Conservation (phyloP, 306 rosid species). For the Cucumis melo region DNA sequence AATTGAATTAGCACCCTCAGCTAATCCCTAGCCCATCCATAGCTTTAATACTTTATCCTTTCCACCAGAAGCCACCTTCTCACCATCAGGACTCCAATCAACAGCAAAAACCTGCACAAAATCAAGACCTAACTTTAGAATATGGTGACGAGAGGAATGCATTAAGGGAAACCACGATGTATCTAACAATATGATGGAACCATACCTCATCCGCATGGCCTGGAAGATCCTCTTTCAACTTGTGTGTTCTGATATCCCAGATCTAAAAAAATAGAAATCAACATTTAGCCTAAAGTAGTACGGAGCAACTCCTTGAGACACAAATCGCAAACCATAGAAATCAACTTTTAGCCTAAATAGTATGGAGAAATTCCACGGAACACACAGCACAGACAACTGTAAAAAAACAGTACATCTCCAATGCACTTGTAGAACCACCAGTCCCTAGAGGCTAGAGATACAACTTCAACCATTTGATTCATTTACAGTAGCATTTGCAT, state of each 20-base stretch:
- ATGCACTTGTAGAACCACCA: neutral
- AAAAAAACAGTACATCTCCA: neutral
- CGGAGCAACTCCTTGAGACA: neutral
- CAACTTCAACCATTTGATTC: neutral
- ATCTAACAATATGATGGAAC: neutral
- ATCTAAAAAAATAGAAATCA: conserved; percentile 28
- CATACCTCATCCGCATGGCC: conserved; percentile 93
- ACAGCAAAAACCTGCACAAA: conserved; percentile 63
- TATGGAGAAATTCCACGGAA: no score
- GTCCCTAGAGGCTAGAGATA: neutral
- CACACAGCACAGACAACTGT: neutral
- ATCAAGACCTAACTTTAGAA: conserved; percentile 7
- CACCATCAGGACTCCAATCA: conserved; percentile 98
- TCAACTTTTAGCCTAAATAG: no score
- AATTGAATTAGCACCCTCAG: neutral
- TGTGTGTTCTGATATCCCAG: conserved; percentile 77
- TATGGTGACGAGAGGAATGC: neutral
- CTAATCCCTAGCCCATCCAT: conserved; percentile 66
- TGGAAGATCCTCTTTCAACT: conserved; percentile 90
- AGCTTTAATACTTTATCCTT: conserved; percentile 86
- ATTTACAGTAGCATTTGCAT: neutral
- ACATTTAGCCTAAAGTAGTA: neutral
- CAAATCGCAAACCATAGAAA: neutral
- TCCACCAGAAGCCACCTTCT: conserved; percentile 96
- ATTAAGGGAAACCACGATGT: neutral